Percentiles rank a stretch among this genome's conserved stretches.
These are phyloP conservation scores for Trichocladium antarcticum DNA, from an alignment of 495 filamentous ascomycete genomes.

Conservation along the genomic window DNA sequence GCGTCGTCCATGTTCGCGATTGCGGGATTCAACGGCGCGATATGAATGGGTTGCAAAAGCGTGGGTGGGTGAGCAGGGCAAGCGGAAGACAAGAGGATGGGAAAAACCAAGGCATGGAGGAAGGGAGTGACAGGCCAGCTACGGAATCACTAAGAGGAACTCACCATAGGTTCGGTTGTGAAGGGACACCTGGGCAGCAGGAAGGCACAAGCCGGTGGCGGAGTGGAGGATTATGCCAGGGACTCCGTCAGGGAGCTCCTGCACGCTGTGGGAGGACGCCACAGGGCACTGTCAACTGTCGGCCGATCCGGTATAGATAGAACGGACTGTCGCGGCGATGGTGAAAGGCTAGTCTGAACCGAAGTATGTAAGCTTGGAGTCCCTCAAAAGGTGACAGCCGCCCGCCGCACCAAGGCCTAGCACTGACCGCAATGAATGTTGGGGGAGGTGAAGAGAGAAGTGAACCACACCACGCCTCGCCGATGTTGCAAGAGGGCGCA, in stretches of 20 bases:
- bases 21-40: neutral
- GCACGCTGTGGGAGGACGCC: too few species aligned
- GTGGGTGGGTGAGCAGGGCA: neutral
- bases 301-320: too few species aligned
- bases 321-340: too few species aligned
- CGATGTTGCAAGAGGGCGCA: neutral
- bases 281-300: too few species aligned
- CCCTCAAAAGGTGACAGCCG: too few species aligned
- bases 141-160: neutral
- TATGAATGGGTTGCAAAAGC: neutral
- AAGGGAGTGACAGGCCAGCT: neutral
- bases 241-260: too few species aligned
- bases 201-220: constrained; percentile 3
- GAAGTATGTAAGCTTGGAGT: too few species aligned
- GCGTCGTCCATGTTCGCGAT: constrained; percentile 5
- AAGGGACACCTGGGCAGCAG: neutral
- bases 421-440: neutral
- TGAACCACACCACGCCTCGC: neutral
- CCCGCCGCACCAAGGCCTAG: too few species aligned
- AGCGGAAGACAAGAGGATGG: neutral
- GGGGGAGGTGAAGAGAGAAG: neutral
- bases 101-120: neutral
- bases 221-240: neutral
- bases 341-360: too few species aligned
- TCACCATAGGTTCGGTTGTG: constrained; percentile 12